Base-by-base conservation (phyloP, 1,139 yeast species). In the Suhomyces panamericanus region DNA sequence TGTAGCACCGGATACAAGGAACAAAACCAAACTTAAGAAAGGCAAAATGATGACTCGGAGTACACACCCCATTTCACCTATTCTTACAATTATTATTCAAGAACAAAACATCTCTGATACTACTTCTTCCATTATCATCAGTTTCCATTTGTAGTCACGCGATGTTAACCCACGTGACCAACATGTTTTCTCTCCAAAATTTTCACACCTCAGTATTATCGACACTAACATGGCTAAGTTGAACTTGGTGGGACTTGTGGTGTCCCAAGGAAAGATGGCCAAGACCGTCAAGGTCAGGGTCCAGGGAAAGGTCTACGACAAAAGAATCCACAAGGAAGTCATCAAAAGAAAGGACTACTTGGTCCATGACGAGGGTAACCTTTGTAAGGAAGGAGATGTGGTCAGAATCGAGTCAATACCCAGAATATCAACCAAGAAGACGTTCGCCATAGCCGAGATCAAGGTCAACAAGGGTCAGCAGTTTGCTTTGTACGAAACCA, bases 281-380 rank as follows among this genome's bases (percentile, higher is more conserved):
- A 93, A 93, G 74, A 91, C 98, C 52, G 91, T 93, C 53, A 91
- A 90, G 72, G 98, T 93, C 50, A 80, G 96, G 49, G 93, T 93
- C 36, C 87, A 86, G 62, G 80, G 80, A 36, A 82, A 78, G 57
- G 73, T 77, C 33, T 87, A 83, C 69, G 85, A 87, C 64, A 78
- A 77, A 52, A 72, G 76, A 51, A 81, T 88, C 54, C 87, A 87
- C 64, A 87, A 87, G 67, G 90, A 88, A 56, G 77, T 87, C 50
- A 71, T 87, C 59, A 82, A 78, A 57, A 81, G 91, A 70, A 87
- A 87, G 59, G 96, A 89, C 61, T 90, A 81, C 64, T 72, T 91
- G 51, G 97, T 89, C 17, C 99, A 93, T 65, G 99, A 93, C 64
- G 96, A 93, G 70, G 91, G 88, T 35, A 83, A 87, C 61, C 77